Percentiles rank a stretch among this genome's conserved stretches.
Conservation (phyloP, 768 basidiomycete species). For the Tulasnella sp. region DNA sequence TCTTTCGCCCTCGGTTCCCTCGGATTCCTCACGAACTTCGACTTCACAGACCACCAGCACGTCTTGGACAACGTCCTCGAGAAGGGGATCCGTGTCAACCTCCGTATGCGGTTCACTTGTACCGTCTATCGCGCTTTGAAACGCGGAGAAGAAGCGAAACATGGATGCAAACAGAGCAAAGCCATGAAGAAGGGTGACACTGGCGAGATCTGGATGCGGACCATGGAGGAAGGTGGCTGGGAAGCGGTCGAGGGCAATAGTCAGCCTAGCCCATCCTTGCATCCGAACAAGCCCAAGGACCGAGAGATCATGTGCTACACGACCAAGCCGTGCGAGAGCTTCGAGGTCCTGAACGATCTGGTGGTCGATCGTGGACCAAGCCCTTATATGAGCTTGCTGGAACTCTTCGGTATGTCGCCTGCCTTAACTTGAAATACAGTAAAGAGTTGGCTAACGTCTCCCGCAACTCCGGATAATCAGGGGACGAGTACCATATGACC, state of each 20-base stretch:
- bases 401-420: slow-evolving; percentile 74
- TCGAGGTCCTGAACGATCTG: slow-evolving; percentile 93
- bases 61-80: slow-evolving; percentile 85
- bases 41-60: slow-evolving; percentile 74
- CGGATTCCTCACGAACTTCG: slow-evolving; percentile 94
- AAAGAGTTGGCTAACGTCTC: not conserved
- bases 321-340: slow-evolving; percentile 87
- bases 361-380: slow-evolving; percentile 97
- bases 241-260: slow-evolving; percentile 71
- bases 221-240: slow-evolving; percentile 85
- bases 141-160: slow-evolving; percentile 46
- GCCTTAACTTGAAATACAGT: not conserved
- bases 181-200: slow-evolving; percentile 90
- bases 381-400: slow-evolving; percentile 90
- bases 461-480: slow-evolving; percentile 34
- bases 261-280: not conserved
- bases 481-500: slow-evolving; percentile 98
- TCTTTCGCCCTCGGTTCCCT: slow-evolving; percentile 95
- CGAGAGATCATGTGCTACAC: slow-evolving; percentile 98
- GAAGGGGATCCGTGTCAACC: slow-evolving; percentile 88
- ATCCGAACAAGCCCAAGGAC: slow-evolving; percentile 46
- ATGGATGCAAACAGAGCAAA: slow-evolving; percentile 34
- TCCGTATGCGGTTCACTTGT: slow-evolving; percentile 98
- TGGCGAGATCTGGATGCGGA: slow-evolving; percentile 95
- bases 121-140: slow-evolving; percentile 90